Evolutionary conservation across 2,329 filamentous ascomycete species (phyloP), one percentile per base, ranked within the genome.

Genomic region (Cladobotryum protrusum): DNA sequence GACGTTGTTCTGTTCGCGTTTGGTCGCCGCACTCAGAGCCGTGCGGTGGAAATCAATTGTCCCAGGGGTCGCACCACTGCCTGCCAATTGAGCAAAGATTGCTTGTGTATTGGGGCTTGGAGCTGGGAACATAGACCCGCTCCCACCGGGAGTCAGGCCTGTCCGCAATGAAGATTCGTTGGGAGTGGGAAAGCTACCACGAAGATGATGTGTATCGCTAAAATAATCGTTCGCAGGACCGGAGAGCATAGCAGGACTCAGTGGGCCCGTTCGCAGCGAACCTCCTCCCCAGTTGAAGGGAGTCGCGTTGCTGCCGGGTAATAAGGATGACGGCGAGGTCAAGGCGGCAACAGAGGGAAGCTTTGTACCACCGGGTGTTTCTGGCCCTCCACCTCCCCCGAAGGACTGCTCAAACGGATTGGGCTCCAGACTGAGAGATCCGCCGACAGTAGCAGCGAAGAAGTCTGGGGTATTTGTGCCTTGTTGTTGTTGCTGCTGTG

Each of bases 371-470:
- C 89, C 87, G 14, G 92, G 90, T 32, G 92, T 95, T 67, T 95
- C 89, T 59, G 82, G 79, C 24, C 24, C 24, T 48, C 73, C 73
- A 54, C 77, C 72, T 45, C 74, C 74, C 58, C 80, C 84, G 66
- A 99, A 99, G 6, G 92, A 96, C 70, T 93, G 89, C 67, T 97
- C 93, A 63, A 99, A 97, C 8, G 93, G 92, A 69, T 99, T 97
- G 53, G 90, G 90, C 74, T 97, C 93, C 67, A 87, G 80, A 60
- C 81, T 85, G 65, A 90, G 69, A 47, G 76, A 78, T 58, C 71
- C 75, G 60, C 65, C 69, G 54, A 64, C 77, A 55, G 79, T 74
- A 52, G 73, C 76, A 47, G 79, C 78, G 67, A 89, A 89, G 69
- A 86, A 89, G 63, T 89, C 85, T 43, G 82, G 77, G 8, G 80